Evolutionary conservation across 2,329 filamentous ascomycete species (phyloP).

Genomic region (Dactylella cylindrospora): DNA sequence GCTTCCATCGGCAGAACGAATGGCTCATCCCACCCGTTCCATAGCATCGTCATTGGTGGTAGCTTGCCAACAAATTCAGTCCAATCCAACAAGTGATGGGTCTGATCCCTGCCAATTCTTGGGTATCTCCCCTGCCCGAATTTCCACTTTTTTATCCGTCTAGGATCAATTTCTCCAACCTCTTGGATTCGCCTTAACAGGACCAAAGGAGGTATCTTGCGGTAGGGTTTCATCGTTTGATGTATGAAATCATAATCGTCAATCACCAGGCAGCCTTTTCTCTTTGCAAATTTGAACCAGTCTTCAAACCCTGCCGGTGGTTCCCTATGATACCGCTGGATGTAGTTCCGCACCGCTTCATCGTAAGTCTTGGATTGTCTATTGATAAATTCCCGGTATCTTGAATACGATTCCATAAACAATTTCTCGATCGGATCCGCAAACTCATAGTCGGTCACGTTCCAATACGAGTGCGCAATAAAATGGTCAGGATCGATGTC

Average conservation of each 20-base stretch:
- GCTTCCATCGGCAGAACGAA: constrained; percentile 45
- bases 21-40: constrained; percentile 22
- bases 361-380: constrained; percentile 18
- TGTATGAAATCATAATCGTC: constrained; percentile 58
- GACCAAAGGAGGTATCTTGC: neutral
- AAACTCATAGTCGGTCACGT: neutral
- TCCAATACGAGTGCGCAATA: constrained; percentile 1
- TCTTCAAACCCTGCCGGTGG: constrained; percentile 56
- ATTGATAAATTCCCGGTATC: constrained; percentile 14
- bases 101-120: neutral
- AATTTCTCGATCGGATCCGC: constrained; percentile 13
- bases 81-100: neutral
- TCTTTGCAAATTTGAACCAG: constrained; percentile 56
- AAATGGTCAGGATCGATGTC: constrained; percentile 3
- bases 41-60: constrained; percentile 5
- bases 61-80: neutral
- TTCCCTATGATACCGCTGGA: constrained; percentile 53
- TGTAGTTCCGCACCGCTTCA: constrained; percentile 51
- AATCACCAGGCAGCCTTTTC: constrained; percentile 55
- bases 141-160: neutral
- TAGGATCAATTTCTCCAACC: constrained; percentile 48
- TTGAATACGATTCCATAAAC: constrained; percentile 16
- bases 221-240: constrained; percentile 53
- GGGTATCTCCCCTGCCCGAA: neutral
- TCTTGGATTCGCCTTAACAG: constrained; percentile 49